Evolutionary conservation across 208 protist genomes (phyloP), one percentile per base, ranked within the genome.

Genomic region (Trypanosoma mega): DNA sequence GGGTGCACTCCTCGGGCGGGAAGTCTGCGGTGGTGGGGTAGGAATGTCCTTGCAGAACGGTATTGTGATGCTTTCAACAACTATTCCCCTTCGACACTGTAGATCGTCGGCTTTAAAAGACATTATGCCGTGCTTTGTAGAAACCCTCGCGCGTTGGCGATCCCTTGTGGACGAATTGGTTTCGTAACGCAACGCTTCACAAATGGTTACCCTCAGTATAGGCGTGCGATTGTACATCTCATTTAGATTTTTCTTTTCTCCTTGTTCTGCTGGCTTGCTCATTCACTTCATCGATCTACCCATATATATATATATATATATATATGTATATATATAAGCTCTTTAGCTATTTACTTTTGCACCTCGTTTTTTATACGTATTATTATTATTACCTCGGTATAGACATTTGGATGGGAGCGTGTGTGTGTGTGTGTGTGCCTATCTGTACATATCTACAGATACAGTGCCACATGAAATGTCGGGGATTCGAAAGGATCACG

Each of bases 11-110:
- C 76, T 93, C 4, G 76, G 87, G 7, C 80, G 87, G 16, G 87
- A 93, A 53, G 84, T 93, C 11, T 87, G 82, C 43, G 87, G 87
- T 31, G 87, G 87, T 51, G 83, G 87, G 12, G 71, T 90, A 27
- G 82, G 83, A 1, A 43, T 91, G 16, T 90, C 79, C 2, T 55
- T 75, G 36, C 63, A 74, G 45, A 84, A 75, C 54, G 74, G 75
- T 27, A 50, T 93, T n/a, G 78, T 93, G 14, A 46, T 91, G 18
- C 55, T 93, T 23, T 70, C 76, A 9, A 88, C 84, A 20, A 86
- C 81, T 18, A 60, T 93, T 44, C 67, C 71, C 31, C 53, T 85
- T 51, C 46, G 48, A 29, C 47, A 83, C 66, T 85, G 73, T 29
- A 67, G 52, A 26, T 50, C 63, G 2, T 62, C 39, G 24, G 80